These are phyloP conservation scores for Elsinoe ampelina DNA, from an alignment of 2,329 filamentous ascomycete species.

Conservation along the genomic window DNA sequence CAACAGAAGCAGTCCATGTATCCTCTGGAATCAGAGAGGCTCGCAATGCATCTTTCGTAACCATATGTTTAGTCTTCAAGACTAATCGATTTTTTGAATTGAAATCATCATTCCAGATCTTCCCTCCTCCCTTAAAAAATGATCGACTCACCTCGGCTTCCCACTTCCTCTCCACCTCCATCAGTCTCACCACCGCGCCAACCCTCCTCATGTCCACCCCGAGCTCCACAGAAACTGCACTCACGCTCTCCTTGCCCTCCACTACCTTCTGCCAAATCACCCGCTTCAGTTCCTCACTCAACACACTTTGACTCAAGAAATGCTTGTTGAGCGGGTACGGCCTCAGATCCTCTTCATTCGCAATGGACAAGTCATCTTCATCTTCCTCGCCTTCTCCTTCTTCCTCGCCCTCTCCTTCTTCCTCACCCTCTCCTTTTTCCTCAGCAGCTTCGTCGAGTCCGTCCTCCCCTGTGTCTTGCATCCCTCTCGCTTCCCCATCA, in stretches of 20 bases:
- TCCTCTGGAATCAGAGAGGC: constrained; percentile 56
- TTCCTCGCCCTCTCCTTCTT: constrained; percentile 18
- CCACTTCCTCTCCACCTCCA: constrained; percentile 78
- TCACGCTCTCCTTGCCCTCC: constrained; percentile 56
- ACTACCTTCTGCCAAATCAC: constrained; percentile 64
- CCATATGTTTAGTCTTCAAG: constrained; percentile 92
- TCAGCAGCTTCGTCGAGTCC: constrained; percentile 18
- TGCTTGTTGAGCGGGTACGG: constrained; percentile 67
- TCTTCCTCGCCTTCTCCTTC: constrained; percentile 14
- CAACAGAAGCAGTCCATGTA: neutral
- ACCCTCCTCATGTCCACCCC: constrained; percentile 75
- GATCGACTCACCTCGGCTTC: constrained; percentile 56
- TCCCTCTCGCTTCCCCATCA: constrained; percentile 17
- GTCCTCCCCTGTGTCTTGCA: constrained; percentile 19
- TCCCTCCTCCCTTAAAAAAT: neutral
- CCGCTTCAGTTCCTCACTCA: constrained; percentile 64
- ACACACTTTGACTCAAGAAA: constrained; percentile 62
- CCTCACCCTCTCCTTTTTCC: constrained; percentile 13
- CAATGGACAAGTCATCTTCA: constrained; percentile 22
- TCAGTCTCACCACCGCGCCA: constrained; percentile 74
- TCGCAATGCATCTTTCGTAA: constrained; percentile 71
- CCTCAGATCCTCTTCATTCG: constrained; percentile 26
- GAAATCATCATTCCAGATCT: constrained; percentile 54
- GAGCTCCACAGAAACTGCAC: constrained; percentile 66
- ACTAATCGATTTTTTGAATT: constrained; percentile 89